A percentile compares a stretch with the other conserved stretches of the same genome.
Evolutionary conservation across 495 filamentous ascomycete genomes (phyloP).

Genomic region (Chaetomium fimeti): DNA sequence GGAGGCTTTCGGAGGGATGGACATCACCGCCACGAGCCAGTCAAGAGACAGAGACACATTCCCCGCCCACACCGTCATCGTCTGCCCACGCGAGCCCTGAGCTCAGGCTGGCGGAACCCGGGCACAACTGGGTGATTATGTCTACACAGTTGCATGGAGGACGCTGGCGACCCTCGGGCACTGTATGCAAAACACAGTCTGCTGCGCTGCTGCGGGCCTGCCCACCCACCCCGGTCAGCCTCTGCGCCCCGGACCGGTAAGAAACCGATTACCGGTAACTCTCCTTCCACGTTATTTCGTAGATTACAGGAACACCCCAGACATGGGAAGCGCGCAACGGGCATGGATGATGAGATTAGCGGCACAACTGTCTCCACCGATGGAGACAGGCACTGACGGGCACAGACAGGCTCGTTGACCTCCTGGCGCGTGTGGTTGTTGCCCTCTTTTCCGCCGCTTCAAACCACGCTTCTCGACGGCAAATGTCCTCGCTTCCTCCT

Average conservation of each 20-base stretch:
- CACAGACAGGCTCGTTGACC: conserved; percentile 10
- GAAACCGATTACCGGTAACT: not conserved
- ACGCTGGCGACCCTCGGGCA: not conserved
- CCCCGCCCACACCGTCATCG: conserved; percentile 5
- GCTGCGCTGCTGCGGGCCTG: not conserved
- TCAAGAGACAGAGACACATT: not conserved
- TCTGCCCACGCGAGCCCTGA: not conserved
- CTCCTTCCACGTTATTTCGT: not conserved
- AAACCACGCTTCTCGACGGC: conserved; percentile 25
- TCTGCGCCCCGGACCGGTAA: not conserved
- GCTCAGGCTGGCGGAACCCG: no score
- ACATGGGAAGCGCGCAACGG: conserved; percentile 20
- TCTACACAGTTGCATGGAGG: not conserved
- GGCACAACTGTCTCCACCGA: conserved; percentile 27
- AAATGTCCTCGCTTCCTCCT: conserved; percentile 11
- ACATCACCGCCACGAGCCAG: not conserved
- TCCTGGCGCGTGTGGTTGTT: conserved; percentile 25
- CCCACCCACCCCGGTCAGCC: not conserved
- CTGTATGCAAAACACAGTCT: conserved; percentile 12
- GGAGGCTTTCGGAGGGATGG: not conserved
- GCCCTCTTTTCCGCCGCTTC: conserved; percentile 22
- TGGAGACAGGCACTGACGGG: not conserved
- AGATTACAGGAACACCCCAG: conserved; percentile 7
- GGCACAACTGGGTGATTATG: not conserved
- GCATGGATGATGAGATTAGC: conserved; percentile 28